Evolutionary conservation across 345 rosid genomes (phyloP).

Genomic region (Melaleuca alternifolia): DNA sequence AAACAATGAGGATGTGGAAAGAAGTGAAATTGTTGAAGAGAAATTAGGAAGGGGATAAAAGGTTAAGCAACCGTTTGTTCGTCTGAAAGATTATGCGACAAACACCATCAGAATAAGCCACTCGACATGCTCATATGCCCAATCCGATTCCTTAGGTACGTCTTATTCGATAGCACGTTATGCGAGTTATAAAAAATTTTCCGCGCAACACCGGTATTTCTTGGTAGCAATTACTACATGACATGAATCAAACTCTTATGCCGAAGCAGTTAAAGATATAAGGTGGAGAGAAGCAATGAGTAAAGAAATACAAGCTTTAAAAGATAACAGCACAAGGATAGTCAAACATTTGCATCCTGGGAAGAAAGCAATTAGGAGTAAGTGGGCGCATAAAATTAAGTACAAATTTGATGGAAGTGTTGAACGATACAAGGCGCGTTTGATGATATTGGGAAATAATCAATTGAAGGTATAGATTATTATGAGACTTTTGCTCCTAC

Average conservation of each 20-base stretch:
- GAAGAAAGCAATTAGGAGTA: neutral
- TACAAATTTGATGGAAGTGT: neutral
- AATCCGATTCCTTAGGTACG: neutral
- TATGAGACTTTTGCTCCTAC: neutral
- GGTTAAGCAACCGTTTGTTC: no score
- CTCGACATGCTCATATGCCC: neutral
- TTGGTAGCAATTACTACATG: neutral
- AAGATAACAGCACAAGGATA: neutral
- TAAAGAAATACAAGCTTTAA: neutral
- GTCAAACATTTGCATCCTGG: neutral
- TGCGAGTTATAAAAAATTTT: neutral
- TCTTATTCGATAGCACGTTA: neutral
- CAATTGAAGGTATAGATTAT: neutral
- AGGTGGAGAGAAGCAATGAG: neutral
- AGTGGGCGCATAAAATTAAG: neutral
- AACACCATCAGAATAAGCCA: neutral
- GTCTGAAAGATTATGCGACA: neutral
- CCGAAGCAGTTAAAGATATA: neutral
- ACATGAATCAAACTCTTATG: neutral
- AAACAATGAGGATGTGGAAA: no score
- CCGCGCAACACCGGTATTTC: neutral
- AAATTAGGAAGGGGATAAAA: no score
- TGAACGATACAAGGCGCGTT: neutral
- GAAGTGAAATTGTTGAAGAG: no score
- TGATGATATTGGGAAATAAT: neutral